Conservation (phyloP, 345 rosid species). For the Citrus hindsii region DNA sequence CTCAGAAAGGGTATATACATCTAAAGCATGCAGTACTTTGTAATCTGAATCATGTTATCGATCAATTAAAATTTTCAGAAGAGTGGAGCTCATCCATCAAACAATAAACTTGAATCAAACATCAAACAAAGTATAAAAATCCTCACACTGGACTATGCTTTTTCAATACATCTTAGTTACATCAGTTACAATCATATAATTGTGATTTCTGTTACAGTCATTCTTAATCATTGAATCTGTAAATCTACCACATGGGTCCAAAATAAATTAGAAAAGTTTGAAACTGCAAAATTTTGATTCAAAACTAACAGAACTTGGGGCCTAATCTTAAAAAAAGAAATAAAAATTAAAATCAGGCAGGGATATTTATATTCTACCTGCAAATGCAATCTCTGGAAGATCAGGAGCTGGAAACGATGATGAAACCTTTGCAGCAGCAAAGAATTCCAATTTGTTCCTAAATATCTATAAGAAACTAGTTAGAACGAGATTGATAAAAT, state of each 20-base stretch:
- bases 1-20: background rate
- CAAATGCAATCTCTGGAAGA: slow-evolving; percentile 93
- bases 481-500: slow-evolving; percentile 1
- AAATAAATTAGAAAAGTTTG: background rate
- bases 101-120: background rate
- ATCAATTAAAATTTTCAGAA: background rate
- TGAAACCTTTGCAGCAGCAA: slow-evolving; percentile 89
- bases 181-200: background rate
- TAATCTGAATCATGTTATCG: background rate
- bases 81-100: background rate
- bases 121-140: background rate
- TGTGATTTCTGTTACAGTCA: background rate
- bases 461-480: slow-evolving; percentile 54
- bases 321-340: background rate
- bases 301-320: background rate
- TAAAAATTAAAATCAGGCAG: background rate
- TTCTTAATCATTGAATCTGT: background rate
- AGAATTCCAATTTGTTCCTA: slow-evolving; percentile 78
- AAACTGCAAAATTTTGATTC: background rate
- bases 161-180: background rate
- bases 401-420: slow-evolving; percentile 83
- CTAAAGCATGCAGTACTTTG: background rate
- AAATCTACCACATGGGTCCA: background rate
- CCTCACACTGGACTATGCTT: background rate
- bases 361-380: slow-evolving; percentile 41